Evolutionary conservation across 306 rosid species (phyloP).

Genomic region (Vigna radiata): DNA sequence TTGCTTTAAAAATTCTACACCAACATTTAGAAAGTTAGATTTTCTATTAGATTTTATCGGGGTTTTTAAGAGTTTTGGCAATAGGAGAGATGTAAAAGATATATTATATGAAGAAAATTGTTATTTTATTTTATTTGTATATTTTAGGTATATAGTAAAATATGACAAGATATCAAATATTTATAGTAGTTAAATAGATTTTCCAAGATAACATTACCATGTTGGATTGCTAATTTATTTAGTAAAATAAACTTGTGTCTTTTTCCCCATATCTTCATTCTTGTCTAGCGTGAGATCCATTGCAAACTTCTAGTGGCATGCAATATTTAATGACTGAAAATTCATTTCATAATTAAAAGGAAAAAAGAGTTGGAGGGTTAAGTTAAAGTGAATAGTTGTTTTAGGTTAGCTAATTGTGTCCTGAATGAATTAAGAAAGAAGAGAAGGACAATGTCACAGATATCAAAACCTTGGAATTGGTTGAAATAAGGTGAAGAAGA

Average conservation of each 20-base stretch:
- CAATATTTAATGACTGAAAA: conserved; percentile 30
- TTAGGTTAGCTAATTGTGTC: conserved; percentile 29
- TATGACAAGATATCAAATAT: no score
- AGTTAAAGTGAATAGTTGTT: conserved; percentile 17
- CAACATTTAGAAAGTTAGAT: neutral
- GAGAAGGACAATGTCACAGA: conserved; percentile 31
- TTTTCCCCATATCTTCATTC: conserved; percentile 50
- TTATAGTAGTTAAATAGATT: no score
- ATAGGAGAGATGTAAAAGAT: no score
- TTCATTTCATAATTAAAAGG: neutral
- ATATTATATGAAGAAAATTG: no score
- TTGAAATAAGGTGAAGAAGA: conserved; percentile 38
- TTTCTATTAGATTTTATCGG: neutral
- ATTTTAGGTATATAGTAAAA: no score
- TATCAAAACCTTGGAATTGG: conserved; percentile 25
- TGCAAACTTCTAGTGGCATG: conserved; percentile 39
- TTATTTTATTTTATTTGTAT: no score
- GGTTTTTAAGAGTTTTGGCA: no score
- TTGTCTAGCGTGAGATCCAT: conserved; percentile 48
- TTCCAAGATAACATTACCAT: conserved; percentile 43
- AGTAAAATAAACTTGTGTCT: conserved; percentile 49
- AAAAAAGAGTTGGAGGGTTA: conserved; percentile 2
- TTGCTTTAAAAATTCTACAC: neutral
- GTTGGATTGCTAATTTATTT: conserved; percentile 41
- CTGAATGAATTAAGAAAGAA: conserved; percentile 30